These are phyloP conservation scores for Eutypa lata DNA, from an alignment of 2,329 filamentous ascomycete genomes.

Conservation along the genomic window DNA sequence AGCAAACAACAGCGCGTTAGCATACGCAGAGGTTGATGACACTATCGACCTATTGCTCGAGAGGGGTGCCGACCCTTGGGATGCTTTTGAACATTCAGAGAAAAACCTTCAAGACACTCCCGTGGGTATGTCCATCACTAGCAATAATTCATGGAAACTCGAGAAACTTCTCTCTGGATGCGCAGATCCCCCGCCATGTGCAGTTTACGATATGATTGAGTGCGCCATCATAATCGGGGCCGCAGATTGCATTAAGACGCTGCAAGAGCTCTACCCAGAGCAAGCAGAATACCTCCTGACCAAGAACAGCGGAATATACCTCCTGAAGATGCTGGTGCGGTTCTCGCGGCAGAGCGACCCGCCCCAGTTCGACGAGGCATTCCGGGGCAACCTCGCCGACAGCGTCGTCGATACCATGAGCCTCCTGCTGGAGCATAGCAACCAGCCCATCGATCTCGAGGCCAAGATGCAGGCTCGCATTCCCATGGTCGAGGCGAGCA, in stretches of 20 bases:
- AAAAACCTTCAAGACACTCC: neutral
- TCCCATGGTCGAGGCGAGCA: neutral
- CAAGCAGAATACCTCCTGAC: neutral
- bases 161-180: neutral
- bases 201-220: neutral
- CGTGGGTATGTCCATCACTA: neutral
- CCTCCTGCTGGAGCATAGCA: neutral
- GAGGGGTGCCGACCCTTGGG: neutral
- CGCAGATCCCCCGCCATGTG: neutral
- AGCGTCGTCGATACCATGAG: neutral
- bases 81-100: neutral
- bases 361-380: neutral
- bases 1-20: neutral
- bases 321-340: neutral
- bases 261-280: neutral
- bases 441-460: neutral
- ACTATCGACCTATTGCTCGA: neutral
- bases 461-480: neutral
- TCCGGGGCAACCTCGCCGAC: neutral
- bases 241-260: neutral
- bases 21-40: neutral
- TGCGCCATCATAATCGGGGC: neutral
- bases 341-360: neutral
- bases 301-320: neutral
- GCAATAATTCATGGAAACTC: neutral